phyloP scores from a whole-genome alignment of 768 basidiomycete species.

The Mycena maculata region DNA sequence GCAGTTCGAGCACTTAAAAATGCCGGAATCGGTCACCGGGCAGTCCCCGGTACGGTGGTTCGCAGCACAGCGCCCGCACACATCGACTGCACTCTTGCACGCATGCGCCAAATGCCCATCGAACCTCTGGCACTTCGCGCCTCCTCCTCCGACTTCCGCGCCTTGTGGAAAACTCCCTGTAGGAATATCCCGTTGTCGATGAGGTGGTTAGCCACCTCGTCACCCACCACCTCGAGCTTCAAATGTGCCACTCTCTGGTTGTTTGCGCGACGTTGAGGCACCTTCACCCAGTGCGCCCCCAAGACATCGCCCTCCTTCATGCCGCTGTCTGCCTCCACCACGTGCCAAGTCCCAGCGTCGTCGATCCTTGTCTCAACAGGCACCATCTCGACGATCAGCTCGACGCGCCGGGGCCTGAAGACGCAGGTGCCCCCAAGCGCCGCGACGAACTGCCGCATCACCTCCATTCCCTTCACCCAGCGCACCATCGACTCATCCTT shows the following conservation, averaged over 20 bases:
- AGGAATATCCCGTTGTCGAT: conserved; percentile 6
- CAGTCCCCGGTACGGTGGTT: conserved; percentile 13
- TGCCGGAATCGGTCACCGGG: neutral
- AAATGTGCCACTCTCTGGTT: neutral
- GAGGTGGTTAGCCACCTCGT: conserved; percentile 11
- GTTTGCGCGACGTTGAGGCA: neutral
- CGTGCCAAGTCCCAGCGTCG: neutral
- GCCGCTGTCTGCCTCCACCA: conserved; percentile 9
- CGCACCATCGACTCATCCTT: neutral
- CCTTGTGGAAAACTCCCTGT: neutral
- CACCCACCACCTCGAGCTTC: neutral
- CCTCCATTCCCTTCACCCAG: neutral
- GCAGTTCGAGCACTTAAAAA: conserved; percentile 7
- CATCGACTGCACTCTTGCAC: neutral
- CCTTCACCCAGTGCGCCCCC: conserved; percentile 8
- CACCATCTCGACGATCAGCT: conserved; percentile 1
- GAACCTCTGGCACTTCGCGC: conserved; percentile 5
- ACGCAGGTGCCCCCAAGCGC: neutral
- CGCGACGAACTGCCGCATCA: neutral
- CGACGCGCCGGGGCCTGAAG: neutral
- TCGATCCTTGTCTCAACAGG: neutral
- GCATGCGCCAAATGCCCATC: neutral
- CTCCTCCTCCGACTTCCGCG: neutral
- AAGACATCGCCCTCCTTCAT: neutral
- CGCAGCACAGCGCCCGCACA: conserved; percentile 2